Percentiles rank a stretch among this genome's conserved stretches.
These are phyloP conservation scores for Mucor piriformis DNA, from an alignment of 371 early-diverging fungal genomes.

Conservation along the genomic window DNA sequence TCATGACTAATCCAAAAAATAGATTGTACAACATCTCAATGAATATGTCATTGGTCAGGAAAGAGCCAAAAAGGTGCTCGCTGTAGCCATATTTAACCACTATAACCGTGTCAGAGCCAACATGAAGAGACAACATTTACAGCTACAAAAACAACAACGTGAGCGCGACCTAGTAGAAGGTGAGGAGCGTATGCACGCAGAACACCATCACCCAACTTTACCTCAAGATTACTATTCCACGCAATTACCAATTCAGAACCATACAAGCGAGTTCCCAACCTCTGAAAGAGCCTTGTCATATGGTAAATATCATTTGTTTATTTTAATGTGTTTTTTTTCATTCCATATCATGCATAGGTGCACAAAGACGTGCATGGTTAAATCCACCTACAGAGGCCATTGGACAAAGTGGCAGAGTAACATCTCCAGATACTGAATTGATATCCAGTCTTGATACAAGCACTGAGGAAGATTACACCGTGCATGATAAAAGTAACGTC, in stretches of 20 bases:
- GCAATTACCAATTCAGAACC: slow-evolving; percentile 23
- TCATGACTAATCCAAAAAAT: no score
- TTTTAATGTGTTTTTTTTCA: slow-evolving; percentile 5
- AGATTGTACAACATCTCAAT: slow-evolving; percentile 85
- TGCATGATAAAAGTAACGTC: slow-evolving; percentile 90
- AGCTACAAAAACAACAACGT: slow-evolving; percentile 12
- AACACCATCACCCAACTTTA: slow-evolving; percentile 32
- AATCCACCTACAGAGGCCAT: slow-evolving; percentile 37
- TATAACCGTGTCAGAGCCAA: slow-evolving; percentile 83
- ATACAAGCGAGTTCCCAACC: slow-evolving; percentile 19
- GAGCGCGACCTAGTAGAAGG: neutral
- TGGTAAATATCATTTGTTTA: slow-evolving; percentile 3
- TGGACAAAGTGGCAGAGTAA: slow-evolving; percentile 1
- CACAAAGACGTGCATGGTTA: slow-evolving; percentile 37
- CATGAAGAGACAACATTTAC: slow-evolving; percentile 21
- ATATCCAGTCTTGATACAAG: neutral
- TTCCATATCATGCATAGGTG: slow-evolving; percentile 15
- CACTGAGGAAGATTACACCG: slow-evolving; percentile 36
- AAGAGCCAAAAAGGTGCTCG: slow-evolving; percentile 77
- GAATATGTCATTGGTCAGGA: slow-evolving; percentile 91
- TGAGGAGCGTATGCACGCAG: slow-evolving; percentile 21
- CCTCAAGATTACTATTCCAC: slow-evolving; percentile 30
- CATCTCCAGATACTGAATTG: slow-evolving; percentile 5
- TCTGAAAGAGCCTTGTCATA: slow-evolving; percentile 17
- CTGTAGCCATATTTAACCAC: slow-evolving; percentile 89